Percentiles rank a stretch among this genome's conserved stretches.
Evolutionary conservation across 495 filamentous ascomycete genomes (phyloP).

Genomic region (Letharia lupina): DNA sequence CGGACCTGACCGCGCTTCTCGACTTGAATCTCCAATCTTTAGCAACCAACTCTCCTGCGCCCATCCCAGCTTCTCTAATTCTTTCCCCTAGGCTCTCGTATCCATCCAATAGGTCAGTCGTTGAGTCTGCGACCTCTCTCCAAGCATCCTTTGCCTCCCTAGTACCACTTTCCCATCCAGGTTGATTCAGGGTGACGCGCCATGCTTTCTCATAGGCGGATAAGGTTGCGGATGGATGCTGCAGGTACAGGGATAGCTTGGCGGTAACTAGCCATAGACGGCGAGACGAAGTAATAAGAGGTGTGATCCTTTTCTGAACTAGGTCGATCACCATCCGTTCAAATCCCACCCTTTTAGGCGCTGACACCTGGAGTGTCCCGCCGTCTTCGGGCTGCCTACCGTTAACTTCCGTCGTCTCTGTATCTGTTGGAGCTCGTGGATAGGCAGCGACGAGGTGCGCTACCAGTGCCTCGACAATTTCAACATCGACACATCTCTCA

Average conservation of each 20-base stretch:
- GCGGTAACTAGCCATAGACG: constrained; percentile 68
- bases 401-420: constrained; percentile 15
- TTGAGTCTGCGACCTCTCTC: constrained; percentile 41
- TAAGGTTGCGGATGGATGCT: constrained; percentile 59
- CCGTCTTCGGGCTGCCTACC: constrained; percentile 18
- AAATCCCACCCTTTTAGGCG: constrained; percentile 22
- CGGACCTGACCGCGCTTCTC: constrained; percentile 66
- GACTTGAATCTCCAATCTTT: constrained; percentile 80
- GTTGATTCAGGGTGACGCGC: constrained; percentile 52
- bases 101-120: constrained; percentile 41
- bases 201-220: constrained; percentile 84
- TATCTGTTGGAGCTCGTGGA: constrained; percentile 27
- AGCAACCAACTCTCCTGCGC: constrained; percentile 37
- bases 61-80: constrained; percentile 31
- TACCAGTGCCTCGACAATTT: constrained; percentile 62
- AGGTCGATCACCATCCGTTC: constrained; percentile 57
- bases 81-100: constrained; percentile 41
- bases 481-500: constrained; percentile 68
- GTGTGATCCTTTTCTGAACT: constrained; percentile 60
- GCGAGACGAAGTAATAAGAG: constrained; percentile 72
- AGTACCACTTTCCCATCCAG: constrained; percentile 28
- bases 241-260: constrained; percentile 59
- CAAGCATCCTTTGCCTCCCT: constrained; percentile 42
- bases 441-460: constrained; percentile 51
- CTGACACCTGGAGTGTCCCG: constrained; percentile 23